Base-by-base conservation (phyloP, 306 rosid species). In the Lathyrus oleraceus region DNA sequence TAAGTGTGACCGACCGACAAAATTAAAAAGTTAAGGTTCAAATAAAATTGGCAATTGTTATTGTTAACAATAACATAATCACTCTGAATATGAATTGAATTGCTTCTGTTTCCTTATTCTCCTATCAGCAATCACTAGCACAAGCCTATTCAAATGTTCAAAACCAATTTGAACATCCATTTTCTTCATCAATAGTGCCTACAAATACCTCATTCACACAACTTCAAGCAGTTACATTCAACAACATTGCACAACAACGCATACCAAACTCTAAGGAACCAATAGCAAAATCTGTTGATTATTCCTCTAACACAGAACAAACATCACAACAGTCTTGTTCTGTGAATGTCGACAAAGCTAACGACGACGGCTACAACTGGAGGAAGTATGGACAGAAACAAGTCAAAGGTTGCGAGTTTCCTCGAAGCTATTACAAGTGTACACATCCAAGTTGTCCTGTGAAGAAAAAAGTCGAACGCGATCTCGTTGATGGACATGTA, bases 361-460 rank as follows among this genome's bases (percentile, higher is more conserved):
- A 82, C 20, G 81, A 81, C 1, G 97, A 91, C 52, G 96, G 93
- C 43, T 88, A 72, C 85, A 88, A 87, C 67, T 91, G 97, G 97
- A 81, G 96, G 52, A 88, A 91, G 70, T 88, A 88, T 51, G 96
- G 97, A 12, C 97, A 88, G 81, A 91, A 88, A 85, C 93, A 85
- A 40, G 89, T 91, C 70, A 91, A 88, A 30, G 97, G 97, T 30
- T 85, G 93, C 15, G 91, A 88, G 61, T 88, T 85, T 70, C 97
- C 93, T 52, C 78, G 93, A 61, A 88, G 96, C 57, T 91, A 87
- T 70, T 91, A 91, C 61, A 91, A 91, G 70, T 91, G 97, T 79
- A 88, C 91, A 3, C 78, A 79, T 70, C 83, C 82, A 1, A 78
- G 49, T 16, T 91, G 97, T 71, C 91, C 88, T 12, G 97, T 88